Percentiles rank a stretch among this genome's conserved stretches.
phyloP scores from a whole-genome alignment of 140 eudicot genomes.

The Anethum foeniculum region DNA sequence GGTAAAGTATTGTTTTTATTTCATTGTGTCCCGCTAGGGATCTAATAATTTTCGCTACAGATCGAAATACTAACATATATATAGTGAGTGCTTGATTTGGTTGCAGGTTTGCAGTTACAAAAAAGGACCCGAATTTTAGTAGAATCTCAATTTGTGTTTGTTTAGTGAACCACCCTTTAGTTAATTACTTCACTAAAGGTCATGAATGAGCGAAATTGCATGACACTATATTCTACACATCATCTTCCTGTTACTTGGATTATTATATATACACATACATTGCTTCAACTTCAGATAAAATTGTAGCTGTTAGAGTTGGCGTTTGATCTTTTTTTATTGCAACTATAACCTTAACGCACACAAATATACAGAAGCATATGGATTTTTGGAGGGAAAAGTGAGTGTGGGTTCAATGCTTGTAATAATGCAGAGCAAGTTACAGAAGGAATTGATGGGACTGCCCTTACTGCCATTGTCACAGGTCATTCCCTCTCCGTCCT shows the following conservation, averaged over 20 bases:
- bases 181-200: not conserved
- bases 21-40: not conserved
- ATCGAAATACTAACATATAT: not conserved
- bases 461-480: conserved; percentile 58
- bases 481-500: conserved; percentile 21
- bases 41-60: not conserved
- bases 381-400: not conserved
- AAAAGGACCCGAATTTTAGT: not conserved
- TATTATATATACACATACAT: not conserved
- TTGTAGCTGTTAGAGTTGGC: not conserved
- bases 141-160: not conserved
- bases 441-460: conserved; percentile 22
- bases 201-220: not conserved
- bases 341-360: not conserved
- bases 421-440: conserved; percentile 58
- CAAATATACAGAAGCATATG: not conserved
- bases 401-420: not conserved
- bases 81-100: not conserved
- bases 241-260: not conserved
- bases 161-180: not conserved
- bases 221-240: not conserved
- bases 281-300: not conserved
- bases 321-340: not conserved
- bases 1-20: too few species aligned
- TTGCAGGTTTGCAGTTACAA: not conserved